Base-by-base conservation (phyloP, 1,284 basidiomycete species). In the Coniferiporia weirii region DNA sequence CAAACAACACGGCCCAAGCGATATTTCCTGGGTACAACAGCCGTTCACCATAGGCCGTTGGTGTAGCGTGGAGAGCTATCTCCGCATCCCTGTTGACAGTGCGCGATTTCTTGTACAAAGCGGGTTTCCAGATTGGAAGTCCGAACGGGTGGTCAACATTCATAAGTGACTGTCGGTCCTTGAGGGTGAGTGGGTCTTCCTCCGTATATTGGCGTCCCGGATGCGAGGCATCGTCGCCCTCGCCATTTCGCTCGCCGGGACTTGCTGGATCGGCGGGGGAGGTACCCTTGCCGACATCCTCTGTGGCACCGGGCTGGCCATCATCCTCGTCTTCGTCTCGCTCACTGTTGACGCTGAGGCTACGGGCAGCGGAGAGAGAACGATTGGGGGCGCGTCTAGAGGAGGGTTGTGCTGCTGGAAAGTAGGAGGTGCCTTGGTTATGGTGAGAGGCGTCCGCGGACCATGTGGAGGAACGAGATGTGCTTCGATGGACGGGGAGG, bases 141-240 rank as follows among this genome's bases (percentile, higher is more conserved):
- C 97, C 97, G 73, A 99, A 99, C 6, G 97, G 97, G 73, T 99
- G 97, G 71, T 98, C 94, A 70, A 98, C 95, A 75, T 99, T 99
- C 73, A 99, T 97, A 66, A 96, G 89, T 49, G 97, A 98, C 72
- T 99, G 97, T 34, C 97, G 86, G 67, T 98, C 95, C 73, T 91
- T 95, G 65, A 99, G 76, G 0, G 96, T 99, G n/a, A 98, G 94
- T 43, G 91, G 93, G 66, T 98, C 94, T 38, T 85, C 86, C n/a
- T 85, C 85, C 45, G 70, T 70, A 55, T 65, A 65, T 40, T 77
- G 75, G 34, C 73, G 73, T 3, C 69, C 66, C 17, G 69, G 73
- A 20, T 75, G 75, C 4, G 67, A 71, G 27, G 64, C 72, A 27
- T 70, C 72, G 52, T 72, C 75, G 55, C 58, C 70, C 61, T 72